phyloP scores from a whole-genome alignment of 257 asterid genomes.

The Scutellaria barbata region DNA sequence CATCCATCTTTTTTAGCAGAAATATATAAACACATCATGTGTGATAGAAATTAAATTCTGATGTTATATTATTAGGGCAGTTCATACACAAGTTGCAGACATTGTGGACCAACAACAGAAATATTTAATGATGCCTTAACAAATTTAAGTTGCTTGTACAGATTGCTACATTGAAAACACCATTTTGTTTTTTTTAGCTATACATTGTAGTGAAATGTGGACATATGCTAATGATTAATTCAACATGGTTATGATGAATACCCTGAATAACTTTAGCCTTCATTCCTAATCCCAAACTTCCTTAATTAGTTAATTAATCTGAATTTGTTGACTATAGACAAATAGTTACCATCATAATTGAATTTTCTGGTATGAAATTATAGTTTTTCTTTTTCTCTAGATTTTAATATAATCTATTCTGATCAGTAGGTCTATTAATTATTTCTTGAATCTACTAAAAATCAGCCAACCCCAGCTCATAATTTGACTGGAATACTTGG shows the following conservation, averaged over 20 bases:
- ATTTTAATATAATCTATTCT: not conserved
- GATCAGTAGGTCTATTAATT: not conserved
- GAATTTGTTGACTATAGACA: slow-evolving; percentile 1
- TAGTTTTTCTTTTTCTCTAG: not conserved
- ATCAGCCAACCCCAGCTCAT: not conserved
- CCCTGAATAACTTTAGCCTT: not conserved
- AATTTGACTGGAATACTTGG: slow-evolving; percentile 9
- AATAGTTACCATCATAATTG: not conserved
- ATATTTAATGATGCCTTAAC: slow-evolving; percentile 24
- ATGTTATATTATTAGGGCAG: slow-evolving; percentile 33
- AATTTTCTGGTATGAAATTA: too few relatives aligned
- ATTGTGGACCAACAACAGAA: slow-evolving; percentile 36
- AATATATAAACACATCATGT: slow-evolving; percentile 34
- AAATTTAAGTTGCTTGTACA: slow-evolving; percentile 25
- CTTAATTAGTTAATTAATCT: not conserved
- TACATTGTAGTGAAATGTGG: not conserved
- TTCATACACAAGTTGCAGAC: slow-evolving; percentile 33
- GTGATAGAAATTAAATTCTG: slow-evolving; percentile 35
- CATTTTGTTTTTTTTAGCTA: not conserved
- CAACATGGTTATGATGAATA: not conserved
- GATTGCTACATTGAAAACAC: slow-evolving; percentile 11
- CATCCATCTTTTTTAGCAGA: slow-evolving; percentile 24
- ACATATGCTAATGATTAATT: not conserved
- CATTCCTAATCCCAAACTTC: not conserved
- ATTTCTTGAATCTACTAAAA: not conserved